Conservation (phyloP, 345 rosid species). For the Geranium brycei region DNA sequence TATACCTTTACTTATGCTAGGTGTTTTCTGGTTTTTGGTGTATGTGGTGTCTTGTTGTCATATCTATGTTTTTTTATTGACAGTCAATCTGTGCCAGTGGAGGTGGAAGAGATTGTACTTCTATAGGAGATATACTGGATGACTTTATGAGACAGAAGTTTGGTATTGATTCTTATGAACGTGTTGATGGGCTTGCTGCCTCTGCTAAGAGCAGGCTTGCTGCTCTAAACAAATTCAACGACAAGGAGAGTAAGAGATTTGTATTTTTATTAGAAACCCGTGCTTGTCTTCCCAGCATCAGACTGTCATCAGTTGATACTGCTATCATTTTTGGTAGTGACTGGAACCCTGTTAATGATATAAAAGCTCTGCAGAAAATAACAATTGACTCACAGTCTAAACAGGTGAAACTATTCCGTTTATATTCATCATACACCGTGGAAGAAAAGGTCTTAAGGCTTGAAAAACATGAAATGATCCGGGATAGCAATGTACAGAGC, state of each 20-base stretch:
- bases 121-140: conserved; percentile 73
- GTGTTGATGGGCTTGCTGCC: conserved; percentile 35
- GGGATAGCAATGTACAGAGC: conserved; percentile 32
- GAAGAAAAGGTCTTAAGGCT: conserved; percentile 70
- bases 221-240: conserved; percentile 55
- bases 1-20: too few species aligned
- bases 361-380: conserved; percentile 58
- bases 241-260: conserved; percentile 48
- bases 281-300: conserved; percentile 59
- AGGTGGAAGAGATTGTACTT: conserved; percentile 34
- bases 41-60: neutral
- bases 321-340: conserved; percentile 71
- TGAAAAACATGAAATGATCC: conserved; percentile 41
- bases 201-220: conserved; percentile 32
- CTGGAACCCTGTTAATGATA: conserved; percentile 60
- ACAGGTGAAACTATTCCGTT: conserved; percentile 58
- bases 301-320: conserved; percentile 53
- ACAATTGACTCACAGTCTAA: conserved; percentile 44
- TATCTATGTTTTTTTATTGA: conserved; percentile 1
- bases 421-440: conserved; percentile 56
- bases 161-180: conserved; percentile 73
- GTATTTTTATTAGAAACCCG: conserved; percentile 76
- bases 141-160: conserved; percentile 59
- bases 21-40: neutral
- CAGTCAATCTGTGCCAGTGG: conserved; percentile 39